Evolutionary conservation across 257 asterid genomes (phyloP), one percentile per base, ranked within the genome.

Genomic region (Dorcoceras hygrometricum): DNA sequence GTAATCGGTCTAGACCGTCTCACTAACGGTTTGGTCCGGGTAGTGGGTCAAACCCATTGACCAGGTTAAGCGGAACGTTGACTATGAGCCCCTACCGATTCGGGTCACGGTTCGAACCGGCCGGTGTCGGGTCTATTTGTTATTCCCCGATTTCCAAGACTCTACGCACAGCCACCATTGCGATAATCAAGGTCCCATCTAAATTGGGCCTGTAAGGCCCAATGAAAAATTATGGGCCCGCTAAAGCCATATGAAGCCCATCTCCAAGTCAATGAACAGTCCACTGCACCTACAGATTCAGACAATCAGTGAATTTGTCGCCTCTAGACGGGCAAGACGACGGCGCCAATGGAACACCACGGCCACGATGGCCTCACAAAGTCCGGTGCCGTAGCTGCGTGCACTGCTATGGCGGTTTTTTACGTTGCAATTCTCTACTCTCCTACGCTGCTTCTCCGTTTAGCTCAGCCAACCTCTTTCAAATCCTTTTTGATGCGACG

Each of bases 361-460:
- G 79, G 51, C 22, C 70, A 22, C 26, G 73, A 62, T 8, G 68
- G 62, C 31, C 63, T 89, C 48, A 76, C 95, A 24, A 83, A 84
- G 73, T 6, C 79, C 39, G 70, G 70, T 39, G 95, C 95, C 10
- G 86, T 83, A 62, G 57, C 80, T 0, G 76, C 92, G 14, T 93
- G 96, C 75, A 75, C 75, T 8, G 78, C 84, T 23, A 80, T 93
- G 97, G 83, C 97, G 0, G 69, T 86, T 27, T 82, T 88, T 34
- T 93, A 93, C 67, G 99, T 93, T 51, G 91, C 90, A 16, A 68
- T 93, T 28, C 84, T 93, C n/a, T 90, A 93, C 73, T 76, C 83
- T 51, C 97, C 99, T 7, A 75, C 95, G 10, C 66, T 87, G 71
- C 61, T 94, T 68, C 90, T 90, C 59, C 96, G 97, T 10, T 78